Conservation (phyloP, 768 basidiomycete genomes). For the Fomitopsis pulvina region DNA sequence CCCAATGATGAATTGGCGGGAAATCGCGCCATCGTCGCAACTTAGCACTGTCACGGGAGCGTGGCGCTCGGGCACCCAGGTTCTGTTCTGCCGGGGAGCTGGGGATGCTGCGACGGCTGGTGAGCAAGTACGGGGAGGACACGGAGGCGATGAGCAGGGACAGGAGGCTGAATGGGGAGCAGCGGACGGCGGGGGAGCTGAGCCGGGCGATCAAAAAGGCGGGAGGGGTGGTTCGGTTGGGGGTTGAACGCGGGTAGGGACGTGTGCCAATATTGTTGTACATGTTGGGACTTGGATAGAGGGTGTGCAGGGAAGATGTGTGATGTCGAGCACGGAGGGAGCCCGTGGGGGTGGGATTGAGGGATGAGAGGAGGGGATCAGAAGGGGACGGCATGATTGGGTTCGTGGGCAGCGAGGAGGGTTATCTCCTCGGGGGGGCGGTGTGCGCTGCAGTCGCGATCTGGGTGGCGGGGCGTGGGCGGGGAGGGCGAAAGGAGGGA, state of each 20-base stretch:
- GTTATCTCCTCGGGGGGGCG: background rate
- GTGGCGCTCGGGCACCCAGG: constrained; percentile 28
- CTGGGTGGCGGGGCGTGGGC: background rate
- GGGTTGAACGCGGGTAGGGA: background rate
- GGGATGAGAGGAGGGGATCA: too few relatives aligned
- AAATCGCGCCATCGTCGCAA: too few relatives aligned
- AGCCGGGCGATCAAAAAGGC: constrained; percentile 53
- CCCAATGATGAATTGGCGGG: background rate
- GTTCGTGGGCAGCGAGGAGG: too few relatives aligned
- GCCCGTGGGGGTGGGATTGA: too few relatives aligned
- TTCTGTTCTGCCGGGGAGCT: constrained; percentile 66
- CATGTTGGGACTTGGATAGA: background rate
- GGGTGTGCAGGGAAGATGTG: background rate
- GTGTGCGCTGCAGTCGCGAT: background rate
- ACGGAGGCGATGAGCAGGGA: constrained; percentile 74
- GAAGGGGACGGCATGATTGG: too few relatives aligned
- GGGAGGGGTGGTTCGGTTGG: constrained; percentile 33
- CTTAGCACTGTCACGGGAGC: constrained; percentile 41
- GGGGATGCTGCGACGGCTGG: constrained; percentile 57
- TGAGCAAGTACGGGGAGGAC: constrained; percentile 66
- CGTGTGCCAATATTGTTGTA: too few relatives aligned
- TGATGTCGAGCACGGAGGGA: too few relatives aligned
- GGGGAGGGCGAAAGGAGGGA: background rate
- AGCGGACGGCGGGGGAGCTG: constrained; percentile 80
- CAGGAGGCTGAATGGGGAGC: constrained; percentile 70